These are phyloP conservation scores for Teunomyces kruisii DNA, from an alignment of 805 yeast genomes.

Conservation along the genomic window DNA sequence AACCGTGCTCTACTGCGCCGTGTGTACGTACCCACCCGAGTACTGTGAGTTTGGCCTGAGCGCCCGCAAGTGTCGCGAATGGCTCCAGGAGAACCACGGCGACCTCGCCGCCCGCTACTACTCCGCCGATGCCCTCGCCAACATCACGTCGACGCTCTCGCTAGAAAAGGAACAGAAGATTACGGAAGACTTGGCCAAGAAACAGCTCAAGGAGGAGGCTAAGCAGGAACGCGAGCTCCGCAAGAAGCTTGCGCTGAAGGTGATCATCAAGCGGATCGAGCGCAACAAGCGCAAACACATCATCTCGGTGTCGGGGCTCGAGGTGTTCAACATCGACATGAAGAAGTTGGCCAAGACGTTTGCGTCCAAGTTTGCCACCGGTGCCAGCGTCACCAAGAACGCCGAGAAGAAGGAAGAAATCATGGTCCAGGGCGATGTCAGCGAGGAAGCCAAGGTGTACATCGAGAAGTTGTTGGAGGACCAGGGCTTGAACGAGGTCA, in stretches of 20 bases:
- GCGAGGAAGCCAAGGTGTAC: constrained; percentile 83
- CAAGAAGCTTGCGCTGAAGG: constrained; percentile 76
- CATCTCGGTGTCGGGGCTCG: constrained; percentile 82
- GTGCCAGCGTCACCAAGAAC: constrained; percentile 86
- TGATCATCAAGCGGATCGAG: constrained; percentile 80
- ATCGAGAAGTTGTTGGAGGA: constrained; percentile 70
- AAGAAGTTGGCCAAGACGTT: constrained; percentile 89
- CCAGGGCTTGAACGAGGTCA: constrained; percentile 78
- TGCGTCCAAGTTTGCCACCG: constrained; percentile 93
- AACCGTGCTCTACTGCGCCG: constrained; percentile 64
- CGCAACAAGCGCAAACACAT: constrained; percentile 87
- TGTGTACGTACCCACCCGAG: constrained; percentile 84
- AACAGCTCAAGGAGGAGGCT: constrained; percentile 82
- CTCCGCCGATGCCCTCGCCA: constrained; percentile 55
- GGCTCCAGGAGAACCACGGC: constrained; percentile 64
- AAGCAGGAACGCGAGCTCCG: constrained; percentile 82
- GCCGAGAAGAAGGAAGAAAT: constrained; percentile 92
- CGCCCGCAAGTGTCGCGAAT: constrained; percentile 77
- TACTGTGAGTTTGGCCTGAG: constrained; percentile 90
- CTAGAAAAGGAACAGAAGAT: constrained; percentile 80
- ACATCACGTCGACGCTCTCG: constrained; percentile 60
- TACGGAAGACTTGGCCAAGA: constrained; percentile 76
- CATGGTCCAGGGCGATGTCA: constrained; percentile 91
- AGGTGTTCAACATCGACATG: constrained; percentile 83
- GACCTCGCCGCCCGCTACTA: constrained; percentile 62